phyloP scores from a whole-genome alignment of 2,329 filamentous ascomycete species.

The Aspergillus sergii region DNA sequence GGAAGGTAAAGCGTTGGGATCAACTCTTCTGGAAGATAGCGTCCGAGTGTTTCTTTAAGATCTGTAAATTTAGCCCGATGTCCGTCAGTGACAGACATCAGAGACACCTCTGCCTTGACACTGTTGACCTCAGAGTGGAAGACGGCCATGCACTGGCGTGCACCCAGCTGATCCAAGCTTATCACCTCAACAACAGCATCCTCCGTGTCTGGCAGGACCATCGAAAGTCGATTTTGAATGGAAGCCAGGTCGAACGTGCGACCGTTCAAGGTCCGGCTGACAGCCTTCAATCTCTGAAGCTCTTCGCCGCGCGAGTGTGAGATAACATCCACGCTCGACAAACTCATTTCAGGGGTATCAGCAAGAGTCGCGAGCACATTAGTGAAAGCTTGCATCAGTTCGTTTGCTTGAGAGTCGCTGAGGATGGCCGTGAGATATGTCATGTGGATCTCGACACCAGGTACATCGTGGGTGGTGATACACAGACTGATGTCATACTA shows the following conservation, averaged over 20 bases:
- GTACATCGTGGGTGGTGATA: neutral
- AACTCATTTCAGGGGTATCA: neutral
- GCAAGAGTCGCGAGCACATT: neutral
- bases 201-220: neutral
- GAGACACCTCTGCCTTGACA: neutral
- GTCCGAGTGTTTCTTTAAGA: neutral
- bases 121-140: neutral
- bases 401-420: neutral
- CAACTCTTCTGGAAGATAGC: neutral
- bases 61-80: neutral
- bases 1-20: neutral
- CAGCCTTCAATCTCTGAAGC: neutral
- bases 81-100: neutral
- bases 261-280: neutral
- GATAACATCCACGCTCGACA: neutral
- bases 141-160: neutral
- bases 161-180: neutral
- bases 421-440: neutral
- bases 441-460: slow-evolving; percentile 1
- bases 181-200: neutral
- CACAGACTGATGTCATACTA: neutral
- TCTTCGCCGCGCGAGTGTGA: neutral
- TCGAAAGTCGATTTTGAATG: neutral
- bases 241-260: neutral
- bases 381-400: neutral